Conservation (phyloP, 768 basidiomycete genomes). For the Strobilomyces confusus region DNA sequence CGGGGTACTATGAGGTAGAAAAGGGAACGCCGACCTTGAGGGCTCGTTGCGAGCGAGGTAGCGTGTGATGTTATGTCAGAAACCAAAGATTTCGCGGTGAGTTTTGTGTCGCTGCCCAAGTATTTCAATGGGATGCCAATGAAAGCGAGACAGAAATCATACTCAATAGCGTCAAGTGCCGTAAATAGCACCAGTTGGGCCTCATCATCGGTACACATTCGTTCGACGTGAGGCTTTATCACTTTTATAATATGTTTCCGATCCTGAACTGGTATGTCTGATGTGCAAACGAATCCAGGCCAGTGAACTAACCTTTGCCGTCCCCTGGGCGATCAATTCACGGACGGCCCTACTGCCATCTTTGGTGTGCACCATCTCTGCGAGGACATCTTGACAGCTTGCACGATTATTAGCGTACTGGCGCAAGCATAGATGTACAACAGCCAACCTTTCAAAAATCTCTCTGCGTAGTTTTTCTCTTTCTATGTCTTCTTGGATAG, state of each 20-base stretch:
- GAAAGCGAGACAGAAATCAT: conserved; percentile 21
- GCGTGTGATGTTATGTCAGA: conserved; percentile 60
- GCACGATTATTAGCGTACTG: not conserved
- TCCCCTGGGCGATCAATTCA: conserved; percentile 78
- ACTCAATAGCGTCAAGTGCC: conserved; percentile 89
- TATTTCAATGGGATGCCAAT: not conserved
- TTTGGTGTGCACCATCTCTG: conserved; percentile 93
- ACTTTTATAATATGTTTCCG: conserved; percentile 88
- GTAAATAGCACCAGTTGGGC: conserved; percentile 89
- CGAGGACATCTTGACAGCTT: conserved; percentile 79
- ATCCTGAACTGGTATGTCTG: conserved; percentile 45
- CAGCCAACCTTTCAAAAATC: conserved; percentile 69
- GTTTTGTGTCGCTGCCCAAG: conserved; percentile 76
- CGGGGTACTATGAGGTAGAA: conserved; percentile 83
- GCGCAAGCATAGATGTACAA: not conserved
- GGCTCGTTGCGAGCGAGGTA: conserved; percentile 50
- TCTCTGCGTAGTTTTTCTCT: conserved; percentile 72
- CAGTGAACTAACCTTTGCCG: conserved; percentile 60
- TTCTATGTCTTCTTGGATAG: conserved; percentile 57
- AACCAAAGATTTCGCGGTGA: conserved; percentile 76
- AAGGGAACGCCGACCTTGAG: conserved; percentile 78
- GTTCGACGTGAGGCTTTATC: conserved; percentile 84
- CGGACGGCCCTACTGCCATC: conserved; percentile 86
- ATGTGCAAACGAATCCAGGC: not conserved
- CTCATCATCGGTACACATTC: conserved; percentile 85